Percentiles rank a stretch among this genome's conserved stretches.
Evolutionary conservation across 768 basidiomycete genomes (phyloP).

Genomic region (Russula abietina): DNA sequence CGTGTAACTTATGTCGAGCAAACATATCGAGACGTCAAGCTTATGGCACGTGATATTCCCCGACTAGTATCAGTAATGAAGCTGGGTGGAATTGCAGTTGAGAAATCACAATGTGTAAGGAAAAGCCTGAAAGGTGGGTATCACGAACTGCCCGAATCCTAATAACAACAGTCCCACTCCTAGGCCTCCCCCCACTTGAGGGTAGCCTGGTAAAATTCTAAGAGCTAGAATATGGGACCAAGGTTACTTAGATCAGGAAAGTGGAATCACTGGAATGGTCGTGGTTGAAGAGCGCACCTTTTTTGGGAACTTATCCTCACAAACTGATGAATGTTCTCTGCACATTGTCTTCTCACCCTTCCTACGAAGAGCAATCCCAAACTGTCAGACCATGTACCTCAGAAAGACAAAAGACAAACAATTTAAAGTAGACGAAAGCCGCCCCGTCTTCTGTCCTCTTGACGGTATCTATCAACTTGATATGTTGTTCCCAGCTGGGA

Average conservation of each 20-base stretch:
- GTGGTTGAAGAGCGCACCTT: neutral
- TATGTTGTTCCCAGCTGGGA: conserved; percentile 58
- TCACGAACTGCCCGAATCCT: neutral
- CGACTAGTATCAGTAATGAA: neutral
- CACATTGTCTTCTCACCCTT: too few relatives aligned
- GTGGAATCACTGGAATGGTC: neutral
- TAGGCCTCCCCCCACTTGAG: too few relatives aligned
- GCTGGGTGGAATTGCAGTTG: neutral
- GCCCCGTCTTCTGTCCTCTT: conserved; percentile 45
- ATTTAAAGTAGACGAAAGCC: conserved; percentile 60
- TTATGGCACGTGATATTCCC: too few relatives aligned
- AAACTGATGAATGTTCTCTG: too few relatives aligned
- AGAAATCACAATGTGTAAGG: neutral
- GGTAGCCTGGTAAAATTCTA: too few relatives aligned
- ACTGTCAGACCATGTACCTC: too few relatives aligned
- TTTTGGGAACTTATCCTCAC: too few relatives aligned
- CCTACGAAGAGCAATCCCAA: too few relatives aligned
- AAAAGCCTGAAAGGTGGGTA: neutral
- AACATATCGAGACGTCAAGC: too few relatives aligned
- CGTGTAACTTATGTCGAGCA: too few relatives aligned
- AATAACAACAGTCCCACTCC: neutral
- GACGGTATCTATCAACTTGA: conserved; percentile 65
- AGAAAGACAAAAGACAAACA: conserved; percentile 42
- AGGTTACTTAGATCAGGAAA: neutral
- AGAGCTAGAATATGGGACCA: too few relatives aligned